These are phyloP conservation scores for Trametes elegans DNA, from an alignment of 768 basidiomycete genomes.

Conservation along the genomic window DNA sequence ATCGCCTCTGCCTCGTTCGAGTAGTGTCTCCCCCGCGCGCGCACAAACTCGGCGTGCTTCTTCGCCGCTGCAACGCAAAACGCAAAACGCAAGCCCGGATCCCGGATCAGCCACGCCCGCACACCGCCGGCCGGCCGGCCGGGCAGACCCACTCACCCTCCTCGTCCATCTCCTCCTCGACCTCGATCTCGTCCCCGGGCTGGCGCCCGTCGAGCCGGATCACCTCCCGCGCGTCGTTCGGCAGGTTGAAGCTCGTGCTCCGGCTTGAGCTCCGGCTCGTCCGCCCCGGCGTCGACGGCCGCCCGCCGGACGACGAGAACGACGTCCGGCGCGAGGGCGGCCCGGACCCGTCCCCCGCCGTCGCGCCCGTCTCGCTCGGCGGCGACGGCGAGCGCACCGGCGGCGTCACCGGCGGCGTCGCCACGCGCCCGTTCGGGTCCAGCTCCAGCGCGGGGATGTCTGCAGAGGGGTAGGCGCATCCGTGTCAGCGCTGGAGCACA, in stretches of 20 bases:
- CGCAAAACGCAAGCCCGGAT: too few species aligned
- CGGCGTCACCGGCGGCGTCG: conserved; percentile 39
- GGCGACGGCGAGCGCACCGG: conserved; percentile 37
- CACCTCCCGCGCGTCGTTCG: conserved; percentile 62
- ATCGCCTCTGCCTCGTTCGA: conserved; percentile 91
- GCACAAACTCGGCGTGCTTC: conserved; percentile 80
- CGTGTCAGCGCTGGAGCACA: background rate
- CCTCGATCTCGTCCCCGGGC: conserved; percentile 57
- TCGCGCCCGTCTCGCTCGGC: conserved; percentile 43
- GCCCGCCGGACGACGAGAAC: conserved; percentile 56
- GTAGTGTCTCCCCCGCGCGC: conserved; percentile 80
- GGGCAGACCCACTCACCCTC: conserved; percentile 55
- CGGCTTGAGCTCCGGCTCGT: conserved; percentile 67
- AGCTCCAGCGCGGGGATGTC: conserved; percentile 86
- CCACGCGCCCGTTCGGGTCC: conserved; percentile 49
- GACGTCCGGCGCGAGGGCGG: conserved; percentile 76
- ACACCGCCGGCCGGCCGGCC: background rate
- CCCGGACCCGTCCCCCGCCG: conserved; percentile 58
- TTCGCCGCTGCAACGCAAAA: conserved; percentile 55
- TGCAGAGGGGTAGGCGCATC: conserved; percentile 28
- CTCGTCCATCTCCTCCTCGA: conserved; percentile 84
- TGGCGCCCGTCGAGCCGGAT: conserved; percentile 46
- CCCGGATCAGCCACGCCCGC: background rate
- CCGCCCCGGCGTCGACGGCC: conserved; percentile 49
- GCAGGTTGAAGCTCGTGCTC: conserved; percentile 82